phyloP scores from a whole-genome alignment of 176 grass and related monocot genomes.

The Rhipidocladum racemiflorum region DNA sequence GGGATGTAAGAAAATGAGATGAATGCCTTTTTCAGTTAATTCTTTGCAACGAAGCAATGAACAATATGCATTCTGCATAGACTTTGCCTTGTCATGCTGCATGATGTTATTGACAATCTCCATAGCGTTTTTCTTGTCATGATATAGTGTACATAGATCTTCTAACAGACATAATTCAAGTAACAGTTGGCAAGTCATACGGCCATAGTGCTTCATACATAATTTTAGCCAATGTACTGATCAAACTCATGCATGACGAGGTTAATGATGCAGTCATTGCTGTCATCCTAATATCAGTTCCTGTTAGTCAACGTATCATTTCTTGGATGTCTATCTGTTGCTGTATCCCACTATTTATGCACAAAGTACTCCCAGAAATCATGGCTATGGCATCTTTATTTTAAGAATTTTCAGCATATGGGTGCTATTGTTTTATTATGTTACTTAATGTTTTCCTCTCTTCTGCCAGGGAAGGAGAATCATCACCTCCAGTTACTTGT shows the following conservation, averaged over 20 bases:
- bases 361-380: conserved; percentile 1
- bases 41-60: neutral
- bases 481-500: conserved; percentile 67
- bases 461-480: conserved; percentile 65
- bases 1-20: neutral
- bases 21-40: neutral
- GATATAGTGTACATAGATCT: neutral
- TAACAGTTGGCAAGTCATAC: conserved; percentile 18
- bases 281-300: conserved; percentile 20
- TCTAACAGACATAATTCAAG: neutral
- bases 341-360: conserved; percentile 2
- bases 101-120: neutral
- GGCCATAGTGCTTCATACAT: neutral
- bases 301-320: neutral
- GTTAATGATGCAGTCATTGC: neutral
- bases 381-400: neutral
- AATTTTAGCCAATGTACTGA: neutral
- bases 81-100: neutral
- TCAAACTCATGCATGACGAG: neutral
- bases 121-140: neutral
- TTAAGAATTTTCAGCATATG: conserved; percentile 4
- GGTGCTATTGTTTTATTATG: neutral
- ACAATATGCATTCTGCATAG: conserved; percentile 13
- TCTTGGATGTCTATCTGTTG: neutral
- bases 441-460: conserved; percentile 16